These are phyloP conservation scores for Drechslerella stenobrocha DNA, from an alignment of 2,329 filamentous ascomycete genomes.

Conservation along the genomic window DNA sequence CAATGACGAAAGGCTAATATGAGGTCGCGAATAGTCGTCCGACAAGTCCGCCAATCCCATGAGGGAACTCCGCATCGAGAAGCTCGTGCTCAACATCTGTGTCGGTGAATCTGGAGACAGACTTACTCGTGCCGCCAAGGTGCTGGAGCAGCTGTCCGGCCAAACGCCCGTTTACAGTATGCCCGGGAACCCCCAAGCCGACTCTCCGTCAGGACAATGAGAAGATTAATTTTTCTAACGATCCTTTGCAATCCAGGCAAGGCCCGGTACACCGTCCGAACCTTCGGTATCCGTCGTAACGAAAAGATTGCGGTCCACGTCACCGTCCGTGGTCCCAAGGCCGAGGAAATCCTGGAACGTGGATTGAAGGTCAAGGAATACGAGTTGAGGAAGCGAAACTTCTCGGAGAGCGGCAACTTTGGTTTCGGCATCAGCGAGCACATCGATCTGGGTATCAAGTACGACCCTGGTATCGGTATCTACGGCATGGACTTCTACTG, in stretches of 20 bases:
- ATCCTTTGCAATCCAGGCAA: constrained; percentile 59
- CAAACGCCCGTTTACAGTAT: constrained; percentile 99
- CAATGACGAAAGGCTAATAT: constrained; percentile 27
- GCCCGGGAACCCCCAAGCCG: constrained; percentile 54
- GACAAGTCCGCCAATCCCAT: constrained; percentile 76
- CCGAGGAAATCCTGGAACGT: constrained; percentile 99
- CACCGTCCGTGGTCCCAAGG: constrained; percentile 98
- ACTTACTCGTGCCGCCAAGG: constrained; percentile 99
- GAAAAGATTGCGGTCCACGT: constrained; percentile 99
- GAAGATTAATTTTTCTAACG: constrained; percentile 7
- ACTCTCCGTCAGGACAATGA: neutral
- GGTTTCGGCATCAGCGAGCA: constrained; percentile 99
- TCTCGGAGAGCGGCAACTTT: constrained; percentile 99
- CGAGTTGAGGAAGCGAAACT: constrained; percentile 99
- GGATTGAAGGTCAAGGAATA: constrained; percentile 99
- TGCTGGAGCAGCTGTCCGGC: constrained; percentile 98
- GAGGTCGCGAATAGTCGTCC: constrained; percentile 17
- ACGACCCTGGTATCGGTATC: constrained; percentile 96
- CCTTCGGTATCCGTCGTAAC: constrained; percentile 99
- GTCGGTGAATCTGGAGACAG: constrained; percentile 99
- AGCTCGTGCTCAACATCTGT: constrained; percentile 99
- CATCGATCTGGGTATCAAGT: constrained; percentile 99
- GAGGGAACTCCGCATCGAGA: constrained; percentile 95
- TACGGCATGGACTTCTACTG: constrained; percentile 99
- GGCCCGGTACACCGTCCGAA: constrained; percentile 99